A percentile compares a stretch with the other conserved stretches of the same genome.
Evolutionary conservation across 768 basidiomycete species (phyloP).

Genomic region (Lentinula sp.): DNA sequence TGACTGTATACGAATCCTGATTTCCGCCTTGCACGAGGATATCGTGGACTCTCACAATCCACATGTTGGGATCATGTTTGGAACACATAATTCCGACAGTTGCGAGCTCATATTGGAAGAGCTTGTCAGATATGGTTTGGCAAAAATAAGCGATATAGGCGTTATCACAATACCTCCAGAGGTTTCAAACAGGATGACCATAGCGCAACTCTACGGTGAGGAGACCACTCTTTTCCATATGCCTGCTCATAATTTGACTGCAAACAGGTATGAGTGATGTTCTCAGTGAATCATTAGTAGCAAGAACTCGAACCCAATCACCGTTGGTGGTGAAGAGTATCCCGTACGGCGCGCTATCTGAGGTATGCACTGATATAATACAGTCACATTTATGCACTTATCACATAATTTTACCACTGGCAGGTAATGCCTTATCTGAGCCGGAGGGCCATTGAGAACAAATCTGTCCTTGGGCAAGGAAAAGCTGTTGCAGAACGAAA

Average conservation of each 20-base stretch:
- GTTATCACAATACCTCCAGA: constrained; percentile 37
- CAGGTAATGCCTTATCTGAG: constrained; percentile 83
- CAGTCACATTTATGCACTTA: constrained; percentile 49
- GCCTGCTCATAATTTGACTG: background rate
- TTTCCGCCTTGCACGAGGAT: constrained; percentile 51
- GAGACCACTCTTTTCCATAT: background rate
- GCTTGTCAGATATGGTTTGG: constrained; percentile 53
- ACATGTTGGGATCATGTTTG: constrained; percentile 67
- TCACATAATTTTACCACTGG: constrained; percentile 31
- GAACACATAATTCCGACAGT: constrained; percentile 80
- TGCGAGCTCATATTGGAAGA: constrained; percentile 54
- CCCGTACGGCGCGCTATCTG: background rate
- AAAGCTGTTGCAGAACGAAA: constrained; percentile 57
- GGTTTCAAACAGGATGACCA: constrained; percentile 58
- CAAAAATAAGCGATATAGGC: constrained; percentile 19
- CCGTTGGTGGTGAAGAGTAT: constrained; percentile 75
- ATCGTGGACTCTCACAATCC: constrained; percentile 18
- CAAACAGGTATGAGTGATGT: constrained; percentile 78
- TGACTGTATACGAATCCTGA: constrained; percentile 47
- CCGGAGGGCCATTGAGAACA: constrained; percentile 89
- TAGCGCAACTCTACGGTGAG: constrained; percentile 83
- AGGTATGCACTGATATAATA: background rate
- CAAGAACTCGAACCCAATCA: constrained; percentile 36
- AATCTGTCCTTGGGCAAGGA: constrained; percentile 75
- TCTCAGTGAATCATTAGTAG: constrained; percentile 64